A percentile compares a stretch with the other conserved stretches of the same genome.
These are phyloP conservation scores for button mushroom (Agaricus bisporus) DNA, from an alignment of 768 basidiomycete species.

Conservation along the genomic window DNA sequence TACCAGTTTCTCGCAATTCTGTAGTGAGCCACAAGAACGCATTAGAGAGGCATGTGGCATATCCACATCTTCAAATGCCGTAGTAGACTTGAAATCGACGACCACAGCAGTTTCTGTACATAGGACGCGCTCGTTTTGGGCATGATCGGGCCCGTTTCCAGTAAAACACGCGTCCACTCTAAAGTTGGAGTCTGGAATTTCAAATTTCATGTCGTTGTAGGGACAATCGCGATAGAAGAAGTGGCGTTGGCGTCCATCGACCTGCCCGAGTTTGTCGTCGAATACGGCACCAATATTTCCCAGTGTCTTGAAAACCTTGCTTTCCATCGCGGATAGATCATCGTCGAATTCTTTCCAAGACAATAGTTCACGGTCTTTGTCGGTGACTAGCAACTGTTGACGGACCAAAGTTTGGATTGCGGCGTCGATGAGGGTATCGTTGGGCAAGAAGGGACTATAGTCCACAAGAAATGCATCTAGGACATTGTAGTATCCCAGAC, in stretches of 20 bases:
- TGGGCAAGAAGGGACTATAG: neutral
- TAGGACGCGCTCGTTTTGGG: neutral
- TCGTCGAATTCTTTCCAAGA: no score
- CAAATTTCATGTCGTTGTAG: neutral
- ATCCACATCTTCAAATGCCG: neutral
- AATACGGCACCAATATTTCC: neutral
- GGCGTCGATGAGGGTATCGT: neutral
- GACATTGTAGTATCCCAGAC: neutral
- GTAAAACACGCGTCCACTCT: slow-evolving; percentile 15
- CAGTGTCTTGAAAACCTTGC: neutral
- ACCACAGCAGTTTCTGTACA: slow-evolving; percentile 9
- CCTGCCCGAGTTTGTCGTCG: neutral
- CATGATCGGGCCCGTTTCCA: neutral
- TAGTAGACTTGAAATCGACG: slow-evolving; percentile 10
- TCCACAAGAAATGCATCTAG: neutral
- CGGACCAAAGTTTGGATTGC: neutral
- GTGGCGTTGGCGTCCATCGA: neutral
- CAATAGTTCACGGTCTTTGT: neutral
- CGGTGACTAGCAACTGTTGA: neutral
- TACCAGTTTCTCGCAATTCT: neutral
- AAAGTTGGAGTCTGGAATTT: slow-evolving; percentile 12
- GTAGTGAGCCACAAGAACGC: neutral
- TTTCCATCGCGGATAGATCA: no score
- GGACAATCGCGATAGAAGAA: neutral
- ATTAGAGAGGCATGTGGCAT: neutral